Evolutionary conservation across 140 eudicot genomes (phyloP), one percentile per base, ranked within the genome.

Genomic region (Ambrosia hybrid): DNA sequence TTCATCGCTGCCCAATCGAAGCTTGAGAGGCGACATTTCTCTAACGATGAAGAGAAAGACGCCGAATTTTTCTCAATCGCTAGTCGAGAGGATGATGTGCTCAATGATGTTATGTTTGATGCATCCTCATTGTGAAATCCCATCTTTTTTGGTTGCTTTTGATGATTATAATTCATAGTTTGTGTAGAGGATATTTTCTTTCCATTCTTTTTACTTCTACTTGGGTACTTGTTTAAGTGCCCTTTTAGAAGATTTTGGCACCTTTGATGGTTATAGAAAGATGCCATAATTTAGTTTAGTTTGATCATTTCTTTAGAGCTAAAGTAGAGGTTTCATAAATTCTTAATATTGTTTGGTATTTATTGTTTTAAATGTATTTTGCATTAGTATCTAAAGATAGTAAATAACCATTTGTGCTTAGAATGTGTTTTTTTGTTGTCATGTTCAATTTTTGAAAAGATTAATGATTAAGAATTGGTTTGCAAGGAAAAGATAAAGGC

Each of bases 101-200:
- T 87, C 46, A 88, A 93, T 84, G 97, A 93, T 76, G 96, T 86
- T 75, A 85, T 84, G 82, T 91, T 86, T 84, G 94, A 88, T 88
- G 79, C 96, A 61, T 84, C 90, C 69, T 87, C 94, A 73, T 72
- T 83, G 85, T 90, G 84, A 80, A 57, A 82, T 63, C 80, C 75
- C 17, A 45, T 65, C 7, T 72, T 39, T 38, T 65, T 60, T 76
- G 61, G 41, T 73, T 68, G 56, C 80, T 80, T 51, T 43, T 68
- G 58, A 63, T 77, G 58, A 73, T 62, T 81, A 81, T 77, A 81
- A 59, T 81, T 48, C 77, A 49, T 70, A 77, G 79, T 62, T 73
- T 58, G 75, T 83, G 73, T 76, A 21, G 80, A 21, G 80, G 83
- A 41, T 51, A 11, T 51, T 51, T 51, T 51, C 14, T 56, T 41